Conservation (phyloP, 805 yeast species). For the Metschnikowia continentalis region DNA sequence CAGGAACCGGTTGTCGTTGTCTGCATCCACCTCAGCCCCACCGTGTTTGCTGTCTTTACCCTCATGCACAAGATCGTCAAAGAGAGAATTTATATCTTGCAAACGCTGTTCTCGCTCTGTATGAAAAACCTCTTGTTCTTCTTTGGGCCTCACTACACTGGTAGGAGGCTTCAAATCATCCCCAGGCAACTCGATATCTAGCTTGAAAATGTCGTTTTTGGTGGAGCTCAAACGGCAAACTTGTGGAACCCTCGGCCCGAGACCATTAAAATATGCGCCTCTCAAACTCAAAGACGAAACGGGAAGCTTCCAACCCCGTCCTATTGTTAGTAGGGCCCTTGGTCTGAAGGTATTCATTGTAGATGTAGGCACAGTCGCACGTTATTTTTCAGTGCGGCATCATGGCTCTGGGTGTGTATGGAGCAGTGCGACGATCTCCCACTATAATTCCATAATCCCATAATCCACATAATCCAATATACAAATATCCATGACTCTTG, state of each 20-base stretch:
- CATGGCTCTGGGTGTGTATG: conserved; percentile 1
- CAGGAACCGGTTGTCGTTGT: not conserved
- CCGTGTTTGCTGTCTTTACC: not conserved
- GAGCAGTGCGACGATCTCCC: not conserved
- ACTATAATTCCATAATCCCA: not conserved
- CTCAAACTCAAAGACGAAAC: no score
- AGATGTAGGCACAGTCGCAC: not conserved
- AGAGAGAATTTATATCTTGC: conserved; percentile 1
- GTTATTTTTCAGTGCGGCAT: conserved; percentile 3
- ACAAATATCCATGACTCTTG: no score
- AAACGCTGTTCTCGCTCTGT: not conserved
- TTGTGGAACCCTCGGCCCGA: not conserved
- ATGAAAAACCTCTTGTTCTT: not conserved
- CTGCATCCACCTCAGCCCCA: not conserved
- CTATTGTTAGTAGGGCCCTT: not conserved
- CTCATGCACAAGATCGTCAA: not conserved
- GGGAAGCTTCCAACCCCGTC: not conserved
- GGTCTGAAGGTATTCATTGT: not conserved
- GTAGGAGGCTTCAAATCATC: not conserved
- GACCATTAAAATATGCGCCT: not conserved
- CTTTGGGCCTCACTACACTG: not conserved
- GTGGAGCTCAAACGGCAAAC: conserved; percentile 1
- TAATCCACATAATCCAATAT: no score
- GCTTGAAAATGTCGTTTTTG: conserved; percentile 9
- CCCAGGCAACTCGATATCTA: conserved; percentile 3